Evolutionary conservation across 1,284 basidiomycete genomes (phyloP).

Genomic region (Ustilago trichophora): DNA sequence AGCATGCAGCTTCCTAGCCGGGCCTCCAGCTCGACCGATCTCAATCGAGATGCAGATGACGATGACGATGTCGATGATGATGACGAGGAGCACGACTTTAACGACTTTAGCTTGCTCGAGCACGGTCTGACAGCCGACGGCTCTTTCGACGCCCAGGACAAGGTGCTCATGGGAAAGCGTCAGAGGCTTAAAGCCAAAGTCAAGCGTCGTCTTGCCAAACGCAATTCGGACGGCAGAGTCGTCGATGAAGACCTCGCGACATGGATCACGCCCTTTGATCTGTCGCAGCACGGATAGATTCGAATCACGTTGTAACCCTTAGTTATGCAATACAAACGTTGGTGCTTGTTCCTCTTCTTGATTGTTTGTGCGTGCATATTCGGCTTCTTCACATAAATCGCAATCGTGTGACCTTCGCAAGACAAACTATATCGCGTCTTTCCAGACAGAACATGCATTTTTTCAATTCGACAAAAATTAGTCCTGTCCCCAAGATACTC

Average conservation of each 20-base stretch:
- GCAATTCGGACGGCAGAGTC: conserved; percentile 40
- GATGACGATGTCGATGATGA: conserved; percentile 12
- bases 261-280: conserved; percentile 56
- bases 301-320: too few relatives aligned
- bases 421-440: too few relatives aligned
- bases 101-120: conserved; percentile 30
- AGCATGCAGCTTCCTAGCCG: conserved; percentile 14
- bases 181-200: conserved; percentile 47
- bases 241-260: conserved; percentile 54
- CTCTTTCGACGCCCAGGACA: conserved; percentile 40
- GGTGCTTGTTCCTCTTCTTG: too few relatives aligned
- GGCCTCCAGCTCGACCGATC: conserved; percentile 5
- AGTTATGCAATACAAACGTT: too few relatives aligned
- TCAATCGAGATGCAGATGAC: neutral
- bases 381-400: too few relatives aligned
- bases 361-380: too few relatives aligned
- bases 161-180: conserved; percentile 39
- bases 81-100: conserved; percentile 33
- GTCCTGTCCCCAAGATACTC: too few relatives aligned
- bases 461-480: too few relatives aligned
- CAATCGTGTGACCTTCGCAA: too few relatives aligned
- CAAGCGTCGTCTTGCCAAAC: conserved; percentile 47
- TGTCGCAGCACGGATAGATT: conserved; percentile 38
- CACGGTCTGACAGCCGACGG: conserved; percentile 16
- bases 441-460: too few relatives aligned